Evolutionary conservation across 306 rosid genomes (phyloP).

Genomic region (Lupinus albus): DNA sequence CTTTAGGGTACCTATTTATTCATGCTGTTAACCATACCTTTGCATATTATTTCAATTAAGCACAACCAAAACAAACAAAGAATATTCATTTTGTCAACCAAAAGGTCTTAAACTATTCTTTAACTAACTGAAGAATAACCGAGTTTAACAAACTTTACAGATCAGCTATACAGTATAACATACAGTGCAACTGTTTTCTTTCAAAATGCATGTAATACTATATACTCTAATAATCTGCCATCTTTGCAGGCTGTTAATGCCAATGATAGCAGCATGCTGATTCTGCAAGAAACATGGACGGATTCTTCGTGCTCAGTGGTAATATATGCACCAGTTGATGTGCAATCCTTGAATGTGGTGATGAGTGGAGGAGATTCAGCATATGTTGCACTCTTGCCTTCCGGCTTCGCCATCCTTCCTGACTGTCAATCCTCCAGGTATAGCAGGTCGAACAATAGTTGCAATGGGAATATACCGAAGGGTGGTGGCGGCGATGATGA

Average conservation of each 20-base stretch:
- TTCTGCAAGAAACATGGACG: conserved; percentile 85
- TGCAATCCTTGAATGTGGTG: conserved; percentile 64
- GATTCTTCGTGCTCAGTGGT: conserved; percentile 74
- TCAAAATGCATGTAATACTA: no score
- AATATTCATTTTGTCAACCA: no score
- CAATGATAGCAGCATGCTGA: conserved; percentile 68
- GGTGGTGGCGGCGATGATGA: conserved; percentile 15
- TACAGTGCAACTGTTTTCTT: no score
- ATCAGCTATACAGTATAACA: no score
- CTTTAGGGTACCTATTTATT: no score
- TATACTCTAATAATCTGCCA: no score
- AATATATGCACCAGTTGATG: conserved; percentile 85
- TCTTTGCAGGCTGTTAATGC: conserved; percentile 59
- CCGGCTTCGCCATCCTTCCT: conserved; percentile 87
- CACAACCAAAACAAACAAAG: no score
- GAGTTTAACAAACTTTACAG: no score
- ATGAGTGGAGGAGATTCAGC: conserved; percentile 87
- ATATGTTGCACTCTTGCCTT: conserved; percentile 83
- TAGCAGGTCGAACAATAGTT: neutral
- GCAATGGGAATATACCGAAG: conserved; percentile 27
- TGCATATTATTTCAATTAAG: no score
- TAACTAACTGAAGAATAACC: no score
- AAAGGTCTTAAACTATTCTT: no score
- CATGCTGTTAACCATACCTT: no score
- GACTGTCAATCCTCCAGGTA: conserved; percentile 35